Percentiles rank a stretch among this genome's conserved stretches.
phyloP scores from a whole-genome alignment of 139 green algal genomes.

The Closterium sp. region DNA sequence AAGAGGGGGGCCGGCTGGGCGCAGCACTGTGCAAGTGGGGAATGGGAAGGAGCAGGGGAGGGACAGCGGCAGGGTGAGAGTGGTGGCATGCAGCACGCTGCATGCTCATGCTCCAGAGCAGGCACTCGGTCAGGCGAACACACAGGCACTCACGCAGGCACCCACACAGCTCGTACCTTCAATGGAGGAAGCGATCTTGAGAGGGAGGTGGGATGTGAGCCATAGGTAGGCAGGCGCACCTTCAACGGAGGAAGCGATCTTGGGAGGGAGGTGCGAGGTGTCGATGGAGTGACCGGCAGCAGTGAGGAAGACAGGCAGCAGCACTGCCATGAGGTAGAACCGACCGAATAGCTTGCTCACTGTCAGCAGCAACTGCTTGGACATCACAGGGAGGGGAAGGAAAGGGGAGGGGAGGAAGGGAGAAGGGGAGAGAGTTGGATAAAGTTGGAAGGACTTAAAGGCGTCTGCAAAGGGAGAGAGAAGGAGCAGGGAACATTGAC shows the following conservation, averaged over 20 bases:
- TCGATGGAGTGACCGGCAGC: slow-evolving; percentile 24
- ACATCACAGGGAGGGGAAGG: not conserved
- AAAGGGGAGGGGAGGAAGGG: too few species aligned
- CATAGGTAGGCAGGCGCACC: too few species aligned
- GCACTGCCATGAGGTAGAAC: slow-evolving; percentile 4
- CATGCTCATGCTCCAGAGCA: too few species aligned
- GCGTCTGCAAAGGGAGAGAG: not conserved
- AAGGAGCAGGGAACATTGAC: too few species aligned
- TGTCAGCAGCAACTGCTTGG: slow-evolving; percentile 22
- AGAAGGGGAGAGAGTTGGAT: not conserved
- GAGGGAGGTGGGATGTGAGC: too few species aligned
- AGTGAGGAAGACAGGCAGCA: slow-evolving; percentile 38
- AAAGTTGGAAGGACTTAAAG: too few species aligned
- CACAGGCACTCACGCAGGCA: not conserved
- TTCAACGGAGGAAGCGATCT: not conserved
- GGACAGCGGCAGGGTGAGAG: too few species aligned
- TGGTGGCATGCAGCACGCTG: too few species aligned
- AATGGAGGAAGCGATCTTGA: not conserved
- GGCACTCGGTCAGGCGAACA: too few species aligned
- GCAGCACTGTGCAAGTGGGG: too few species aligned
- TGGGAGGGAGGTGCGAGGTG: slow-evolving; percentile 17
- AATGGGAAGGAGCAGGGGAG: too few species aligned
- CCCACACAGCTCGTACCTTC: not conserved
- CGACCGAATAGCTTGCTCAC: slow-evolving; percentile 36
- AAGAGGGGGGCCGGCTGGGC: too few species aligned